A percentile compares a stretch with the other conserved stretches of the same genome.
Evolutionary conservation across 1,284 basidiomycete species (phyloP).

Genomic region (Ustilago bromivora): DNA sequence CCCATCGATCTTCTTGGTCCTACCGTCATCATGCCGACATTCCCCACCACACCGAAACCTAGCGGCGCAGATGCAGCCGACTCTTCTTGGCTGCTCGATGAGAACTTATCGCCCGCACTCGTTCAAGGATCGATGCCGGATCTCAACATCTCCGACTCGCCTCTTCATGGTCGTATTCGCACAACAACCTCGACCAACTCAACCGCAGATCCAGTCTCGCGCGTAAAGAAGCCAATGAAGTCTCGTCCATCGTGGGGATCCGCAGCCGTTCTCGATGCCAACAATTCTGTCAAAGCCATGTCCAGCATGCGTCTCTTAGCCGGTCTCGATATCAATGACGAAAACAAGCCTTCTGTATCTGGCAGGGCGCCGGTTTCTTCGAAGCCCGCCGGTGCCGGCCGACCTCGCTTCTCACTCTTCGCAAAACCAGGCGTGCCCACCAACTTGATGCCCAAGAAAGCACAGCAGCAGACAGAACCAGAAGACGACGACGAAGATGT

Average conservation of each 20-base stretch:
- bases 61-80: conserved; percentile 28
- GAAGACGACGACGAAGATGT: conserved; percentile 42
- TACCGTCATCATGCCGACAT: conserved; percentile 30
- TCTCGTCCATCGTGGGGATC: conserved; percentile 49
- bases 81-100: conserved; percentile 48
- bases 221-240: conserved; percentile 35
- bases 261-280: conserved; percentile 36
- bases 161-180: conserved; percentile 27
- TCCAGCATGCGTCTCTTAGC: conserved; percentile 45
- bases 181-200: conserved; percentile 14
- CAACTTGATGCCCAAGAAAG: conserved; percentile 36
- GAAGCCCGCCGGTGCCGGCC: conserved; percentile 14
- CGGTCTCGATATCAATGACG: conserved; percentile 40
- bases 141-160: conserved; percentile 49
- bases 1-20: background rate
- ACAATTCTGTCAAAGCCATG: conserved; percentile 34
- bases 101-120: conserved; percentile 37
- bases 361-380: conserved; percentile 5
- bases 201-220: conserved; percentile 6
- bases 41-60: conserved; percentile 39
- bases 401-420: conserved; percentile 50
- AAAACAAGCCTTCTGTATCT: conserved; percentile 48
- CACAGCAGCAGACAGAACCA: conserved; percentile 13
- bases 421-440: conserved; percentile 49
- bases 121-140: conserved; percentile 36